Evolutionary conservation across 371 early-diverging fungal species (phyloP).

Genomic region (Apophysomyces sp.): DNA sequence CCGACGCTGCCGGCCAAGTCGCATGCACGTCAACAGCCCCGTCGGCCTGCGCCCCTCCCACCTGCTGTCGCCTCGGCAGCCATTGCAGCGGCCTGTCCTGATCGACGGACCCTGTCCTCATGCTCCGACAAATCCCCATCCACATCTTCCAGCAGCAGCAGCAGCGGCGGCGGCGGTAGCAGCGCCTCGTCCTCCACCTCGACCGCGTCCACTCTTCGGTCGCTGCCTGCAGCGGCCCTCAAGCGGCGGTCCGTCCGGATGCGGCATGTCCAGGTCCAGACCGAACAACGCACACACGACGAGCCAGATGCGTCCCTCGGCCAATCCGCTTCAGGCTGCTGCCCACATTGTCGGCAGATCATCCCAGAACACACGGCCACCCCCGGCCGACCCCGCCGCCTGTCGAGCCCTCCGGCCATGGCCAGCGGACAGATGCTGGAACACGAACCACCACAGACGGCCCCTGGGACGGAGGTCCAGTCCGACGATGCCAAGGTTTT

Average conservation of each 20-base stretch:
- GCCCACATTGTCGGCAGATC: constrained; percentile 38
- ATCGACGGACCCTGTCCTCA: constrained; percentile 5
- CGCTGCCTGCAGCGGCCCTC: constrained; percentile 31
- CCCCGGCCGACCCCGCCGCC: constrained; percentile 5
- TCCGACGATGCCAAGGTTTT: constrained; percentile 7
- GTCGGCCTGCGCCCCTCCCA: constrained; percentile 36
- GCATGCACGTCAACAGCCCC: constrained; percentile 13
- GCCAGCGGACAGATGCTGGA: constrained; percentile 15
- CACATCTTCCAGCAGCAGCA: not conserved
- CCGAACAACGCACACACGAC: not conserved
- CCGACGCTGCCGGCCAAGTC: constrained; percentile 19
- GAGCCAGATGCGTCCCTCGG: not conserved
- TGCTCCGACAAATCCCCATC: constrained; percentile 6
- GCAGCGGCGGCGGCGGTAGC: too few relatives aligned
- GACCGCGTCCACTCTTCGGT: not conserved
- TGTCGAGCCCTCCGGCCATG: constrained; percentile 34
- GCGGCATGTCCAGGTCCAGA: constrained; percentile 41
- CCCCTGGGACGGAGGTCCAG: not conserved
- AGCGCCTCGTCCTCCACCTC: not conserved
- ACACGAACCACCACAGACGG: not conserved
- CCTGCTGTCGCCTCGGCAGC: constrained; percentile 36
- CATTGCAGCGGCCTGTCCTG: constrained; percentile 21
- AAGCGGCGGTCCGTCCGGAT: constrained; percentile 35
- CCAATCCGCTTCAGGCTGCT: constrained; percentile 6
- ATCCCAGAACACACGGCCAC: not conserved